These are phyloP conservation scores for Gloeopeniophorella convolvens DNA, from an alignment of 768 basidiomycete genomes.

Conservation along the genomic window DNA sequence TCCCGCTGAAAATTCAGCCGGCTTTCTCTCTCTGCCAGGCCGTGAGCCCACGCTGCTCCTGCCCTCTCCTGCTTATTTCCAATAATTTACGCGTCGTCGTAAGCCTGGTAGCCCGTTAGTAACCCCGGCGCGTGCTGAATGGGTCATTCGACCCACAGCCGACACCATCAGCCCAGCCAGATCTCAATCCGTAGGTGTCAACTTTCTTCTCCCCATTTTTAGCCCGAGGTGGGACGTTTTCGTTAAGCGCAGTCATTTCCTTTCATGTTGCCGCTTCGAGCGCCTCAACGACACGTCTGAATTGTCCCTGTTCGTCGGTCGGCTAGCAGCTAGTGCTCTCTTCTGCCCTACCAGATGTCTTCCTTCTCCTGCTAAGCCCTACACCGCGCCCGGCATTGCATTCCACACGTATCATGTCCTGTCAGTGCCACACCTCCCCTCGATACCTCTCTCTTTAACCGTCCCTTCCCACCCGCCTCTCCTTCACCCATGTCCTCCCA, in stretches of 20 bases:
- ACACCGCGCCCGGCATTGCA: slow-evolving; percentile 1
- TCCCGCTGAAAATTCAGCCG: no score
- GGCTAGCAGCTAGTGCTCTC: slow-evolving; percentile 1
- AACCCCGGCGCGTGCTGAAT: background rate
- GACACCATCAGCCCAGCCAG: background rate
- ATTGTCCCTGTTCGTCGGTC: background rate
- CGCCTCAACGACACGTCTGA: slow-evolving; percentile 14
- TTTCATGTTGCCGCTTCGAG: slow-evolving; percentile 13
- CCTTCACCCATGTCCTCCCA: slow-evolving; percentile 11
- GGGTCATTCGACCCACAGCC: background rate
- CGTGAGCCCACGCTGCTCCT: no score
- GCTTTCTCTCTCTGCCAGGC: no score
- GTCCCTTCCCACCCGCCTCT: background rate
- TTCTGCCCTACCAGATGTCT: slow-evolving; percentile 14
- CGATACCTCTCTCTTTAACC: slow-evolving; percentile 6
- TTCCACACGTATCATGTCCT: slow-evolving; percentile 21
- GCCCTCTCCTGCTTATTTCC: slow-evolving; percentile 3
- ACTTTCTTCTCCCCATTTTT: background rate
- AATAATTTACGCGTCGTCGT: slow-evolving; percentile 8
- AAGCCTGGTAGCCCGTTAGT: slow-evolving; percentile 2
- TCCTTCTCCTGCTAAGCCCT: slow-evolving; percentile 4
- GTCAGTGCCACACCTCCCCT: slow-evolving; percentile 19
- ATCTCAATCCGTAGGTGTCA: slow-evolving; percentile 4
- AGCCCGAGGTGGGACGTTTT: background rate
- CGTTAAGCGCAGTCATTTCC: slow-evolving; percentile 18